phyloP scores from a whole-genome alignment of 257 asterid genomes.

The Datura wrightii region DNA sequence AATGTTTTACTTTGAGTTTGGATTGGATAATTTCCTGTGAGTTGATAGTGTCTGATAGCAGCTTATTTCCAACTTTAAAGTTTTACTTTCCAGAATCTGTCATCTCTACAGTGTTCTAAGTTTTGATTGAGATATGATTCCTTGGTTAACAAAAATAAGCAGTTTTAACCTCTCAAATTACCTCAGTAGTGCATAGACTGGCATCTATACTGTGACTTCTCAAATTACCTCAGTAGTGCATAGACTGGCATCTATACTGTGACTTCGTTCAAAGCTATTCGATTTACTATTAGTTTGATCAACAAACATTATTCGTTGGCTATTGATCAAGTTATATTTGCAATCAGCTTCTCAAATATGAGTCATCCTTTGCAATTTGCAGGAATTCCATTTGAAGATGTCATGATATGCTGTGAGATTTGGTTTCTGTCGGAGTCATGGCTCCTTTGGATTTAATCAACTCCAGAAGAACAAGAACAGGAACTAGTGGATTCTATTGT shows the following conservation, averaged over 20 bases:
- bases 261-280: background rate
- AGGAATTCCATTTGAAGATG: constrained; percentile 26
- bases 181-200: background rate
- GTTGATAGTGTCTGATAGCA: background rate
- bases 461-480: constrained; percentile 5
- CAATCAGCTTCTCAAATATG: constrained; percentile 25
- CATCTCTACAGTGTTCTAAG: too few species aligned
- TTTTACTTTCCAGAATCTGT: too few species aligned
- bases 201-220: background rate
- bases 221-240: background rate
- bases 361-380: constrained; percentile 28
- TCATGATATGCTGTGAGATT: background rate
- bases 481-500: background rate
- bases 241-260: background rate
- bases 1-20: background rate
- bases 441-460: background rate
- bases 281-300: background rate
- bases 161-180: background rate
- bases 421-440: background rate
- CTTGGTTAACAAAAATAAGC: background rate
- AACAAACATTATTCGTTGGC: background rate
- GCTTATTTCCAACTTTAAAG: too few species aligned
- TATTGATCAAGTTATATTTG: background rate
- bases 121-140: background rate
- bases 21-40: constrained; percentile 7